These are phyloP conservation scores for Ascochyta pisi DNA, from an alignment of 2,329 filamentous ascomycete genomes.

Conservation along the genomic window DNA sequence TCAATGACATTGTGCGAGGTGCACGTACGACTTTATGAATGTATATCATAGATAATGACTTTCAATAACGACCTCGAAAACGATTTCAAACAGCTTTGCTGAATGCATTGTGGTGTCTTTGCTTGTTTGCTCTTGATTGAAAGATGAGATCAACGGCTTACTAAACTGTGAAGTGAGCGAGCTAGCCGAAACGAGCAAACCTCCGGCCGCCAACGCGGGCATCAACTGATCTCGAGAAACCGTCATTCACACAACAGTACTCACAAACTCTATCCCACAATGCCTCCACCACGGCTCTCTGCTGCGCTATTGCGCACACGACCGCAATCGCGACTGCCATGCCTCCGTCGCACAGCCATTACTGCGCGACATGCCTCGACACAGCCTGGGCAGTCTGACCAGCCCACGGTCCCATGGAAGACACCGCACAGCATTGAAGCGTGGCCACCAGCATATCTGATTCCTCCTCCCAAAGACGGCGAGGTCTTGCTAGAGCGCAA, in stretches of 20 bases:
- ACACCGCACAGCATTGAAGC: conserved; percentile 44
- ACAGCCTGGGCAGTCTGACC: conserved; percentile 22
- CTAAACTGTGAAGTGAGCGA: neutral
- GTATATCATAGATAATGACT: conserved; percentile 7
- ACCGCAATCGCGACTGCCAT: conserved; percentile 29
- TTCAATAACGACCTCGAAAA: neutral
- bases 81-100: neutral
- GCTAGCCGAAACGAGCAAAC: conserved; percentile 4
- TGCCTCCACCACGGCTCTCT: conserved; percentile 38
- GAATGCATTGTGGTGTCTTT: neutral
- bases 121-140: neutral
- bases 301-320: conserved; percentile 33
- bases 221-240: conserved; percentile 27
- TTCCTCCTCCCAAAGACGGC: conserved; percentile 46
- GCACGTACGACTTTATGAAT: conserved; percentile 9
- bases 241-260: conserved; percentile 11
- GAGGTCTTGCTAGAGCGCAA: conserved; percentile 43
- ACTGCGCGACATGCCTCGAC: conserved; percentile 36
- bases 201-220: conserved; percentile 16
- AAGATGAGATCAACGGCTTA: neutral
- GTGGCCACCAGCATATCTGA: conserved; percentile 47
- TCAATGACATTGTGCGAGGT: neutral
- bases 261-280: conserved; percentile 18
- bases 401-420: conserved; percentile 47
- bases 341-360: conserved; percentile 28